phyloP scores from a whole-genome alignment of 495 filamentous ascomycete species.

The Bathelium albidoporum region DNA sequence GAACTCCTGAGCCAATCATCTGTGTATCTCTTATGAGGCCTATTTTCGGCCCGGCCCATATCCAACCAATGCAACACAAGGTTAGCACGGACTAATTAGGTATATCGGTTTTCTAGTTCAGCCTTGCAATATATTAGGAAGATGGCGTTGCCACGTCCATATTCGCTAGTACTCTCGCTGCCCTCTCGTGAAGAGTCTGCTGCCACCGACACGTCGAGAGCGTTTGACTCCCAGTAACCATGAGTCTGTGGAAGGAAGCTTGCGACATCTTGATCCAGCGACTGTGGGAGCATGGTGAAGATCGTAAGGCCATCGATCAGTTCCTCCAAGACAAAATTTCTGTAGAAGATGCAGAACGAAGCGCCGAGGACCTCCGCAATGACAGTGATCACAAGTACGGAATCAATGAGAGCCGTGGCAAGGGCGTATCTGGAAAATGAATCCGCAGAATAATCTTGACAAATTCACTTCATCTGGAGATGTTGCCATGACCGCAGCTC shows the following conservation, averaged over 20 bases:
- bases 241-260: slow-evolving; percentile 11
- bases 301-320: slow-evolving; percentile 6
- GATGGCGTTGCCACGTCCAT: no score
- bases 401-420: slow-evolving; percentile 10
- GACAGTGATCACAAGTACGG: slow-evolving; percentile 13
- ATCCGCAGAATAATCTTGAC: slow-evolving; percentile 10
- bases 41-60: no score
- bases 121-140: no score
- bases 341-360: slow-evolving; percentile 9
- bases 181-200: no score
- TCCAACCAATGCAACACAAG: no score
- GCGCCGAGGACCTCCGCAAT: slow-evolving; percentile 1
- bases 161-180: no score
- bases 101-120: no score
- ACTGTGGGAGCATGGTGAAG: slow-evolving; percentile 5
- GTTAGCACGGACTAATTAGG: no score
- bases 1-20: no score
- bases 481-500: slow-evolving; percentile 13
- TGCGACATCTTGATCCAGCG: slow-evolving; percentile 10
- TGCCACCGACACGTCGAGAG: no score
- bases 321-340: slow-evolving; percentile 13
- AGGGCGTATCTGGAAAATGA: slow-evolving; percentile 7
- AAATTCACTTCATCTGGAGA: slow-evolving; percentile 11
- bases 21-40: no score
- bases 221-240: no score